Evolutionary conservation across 768 basidiomycete genomes (phyloP).

Genomic region (Podaxis sp.): DNA sequence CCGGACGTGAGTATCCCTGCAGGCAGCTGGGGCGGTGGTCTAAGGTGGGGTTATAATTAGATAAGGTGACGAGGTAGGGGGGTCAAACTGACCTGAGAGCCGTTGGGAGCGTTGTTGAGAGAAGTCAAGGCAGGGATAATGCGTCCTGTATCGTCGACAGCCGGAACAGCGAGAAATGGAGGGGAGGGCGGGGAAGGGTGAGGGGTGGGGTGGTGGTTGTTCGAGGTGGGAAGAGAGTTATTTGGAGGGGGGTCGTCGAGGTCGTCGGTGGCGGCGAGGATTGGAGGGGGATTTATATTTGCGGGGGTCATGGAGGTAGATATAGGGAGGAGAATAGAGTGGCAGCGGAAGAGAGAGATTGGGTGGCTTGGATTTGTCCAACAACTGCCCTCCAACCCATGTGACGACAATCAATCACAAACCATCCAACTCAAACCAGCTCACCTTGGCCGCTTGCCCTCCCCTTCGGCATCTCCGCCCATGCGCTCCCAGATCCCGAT

Average conservation of each 20-base stretch:
- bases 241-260: constrained; percentile 4
- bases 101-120: not conserved
- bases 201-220: not conserved
- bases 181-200: not conserved
- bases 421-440: not conserved
- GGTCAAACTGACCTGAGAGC: not conserved
- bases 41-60: constrained; percentile 4
- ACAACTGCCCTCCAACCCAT: not conserved
- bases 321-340: constrained; percentile 18
- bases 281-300: constrained; percentile 4
- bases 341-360: constrained; percentile 6
- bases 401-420: constrained; percentile 13
- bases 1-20: constrained; percentile 10
- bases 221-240: not conserved
- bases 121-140: not conserved
- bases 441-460: not conserved
- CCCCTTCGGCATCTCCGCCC: constrained; percentile 4
- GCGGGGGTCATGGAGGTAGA: constrained; percentile 14
- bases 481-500: constrained; percentile 14
- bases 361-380: constrained; percentile 7
- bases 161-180: constrained; percentile 11
- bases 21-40: not conserved
- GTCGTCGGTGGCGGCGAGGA: constrained; percentile 8
- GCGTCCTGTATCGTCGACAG: not conserved
- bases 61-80: constrained; percentile 12